phyloP scores from a whole-genome alignment of 2,329 filamentous ascomycete species.

The Boeremia lycopersici region DNA sequence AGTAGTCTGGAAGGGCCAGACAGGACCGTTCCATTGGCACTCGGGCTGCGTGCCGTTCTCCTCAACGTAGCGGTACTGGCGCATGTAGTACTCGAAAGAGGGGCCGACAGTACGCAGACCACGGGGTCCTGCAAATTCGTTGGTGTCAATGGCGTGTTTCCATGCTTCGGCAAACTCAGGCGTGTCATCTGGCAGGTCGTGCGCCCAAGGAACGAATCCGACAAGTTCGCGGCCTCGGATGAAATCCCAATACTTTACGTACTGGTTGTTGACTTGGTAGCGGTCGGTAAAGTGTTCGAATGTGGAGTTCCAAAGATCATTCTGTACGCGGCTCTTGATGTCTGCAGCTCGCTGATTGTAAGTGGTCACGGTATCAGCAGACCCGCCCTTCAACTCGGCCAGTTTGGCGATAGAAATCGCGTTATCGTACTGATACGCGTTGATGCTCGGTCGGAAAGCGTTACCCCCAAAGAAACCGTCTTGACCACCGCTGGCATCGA shows the following conservation, averaged over 20 bases:
- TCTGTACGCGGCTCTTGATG: conserved; percentile 48
- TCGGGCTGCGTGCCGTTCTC: conserved; percentile 43
- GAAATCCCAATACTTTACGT: conserved; percentile 49
- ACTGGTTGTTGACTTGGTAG: conserved; percentile 47
- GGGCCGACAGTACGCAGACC: conserved; percentile 53
- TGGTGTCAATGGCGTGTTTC: conserved; percentile 46
- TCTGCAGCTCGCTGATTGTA: conserved; percentile 38
- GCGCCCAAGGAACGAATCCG: conserved; percentile 53
- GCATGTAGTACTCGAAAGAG: conserved; percentile 54
- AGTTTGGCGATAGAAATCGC: conserved; percentile 51
- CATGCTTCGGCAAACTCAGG: conserved; percentile 46
- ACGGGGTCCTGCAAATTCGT: conserved; percentile 42
- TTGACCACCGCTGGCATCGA: conserved; percentile 49
- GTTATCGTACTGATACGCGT: conserved; percentile 54
- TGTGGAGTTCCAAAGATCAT: conserved; percentile 52
- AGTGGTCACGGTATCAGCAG: conserved; percentile 12
- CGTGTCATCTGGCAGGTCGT: conserved; percentile 50
- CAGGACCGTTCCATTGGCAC: conserved; percentile 55
- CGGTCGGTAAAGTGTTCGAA: conserved; percentile 54
- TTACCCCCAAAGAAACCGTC: conserved; percentile 52
- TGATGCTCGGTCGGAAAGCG: conserved; percentile 53
- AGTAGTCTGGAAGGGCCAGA: conserved; percentile 54
- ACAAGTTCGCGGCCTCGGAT: conserved; percentile 54
- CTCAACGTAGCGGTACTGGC: conserved; percentile 48
- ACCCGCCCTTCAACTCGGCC: conserved; percentile 39